Conservation (phyloP, 495 filamentous ascomycete genomes). For the Penicillium samsonianum region DNA sequence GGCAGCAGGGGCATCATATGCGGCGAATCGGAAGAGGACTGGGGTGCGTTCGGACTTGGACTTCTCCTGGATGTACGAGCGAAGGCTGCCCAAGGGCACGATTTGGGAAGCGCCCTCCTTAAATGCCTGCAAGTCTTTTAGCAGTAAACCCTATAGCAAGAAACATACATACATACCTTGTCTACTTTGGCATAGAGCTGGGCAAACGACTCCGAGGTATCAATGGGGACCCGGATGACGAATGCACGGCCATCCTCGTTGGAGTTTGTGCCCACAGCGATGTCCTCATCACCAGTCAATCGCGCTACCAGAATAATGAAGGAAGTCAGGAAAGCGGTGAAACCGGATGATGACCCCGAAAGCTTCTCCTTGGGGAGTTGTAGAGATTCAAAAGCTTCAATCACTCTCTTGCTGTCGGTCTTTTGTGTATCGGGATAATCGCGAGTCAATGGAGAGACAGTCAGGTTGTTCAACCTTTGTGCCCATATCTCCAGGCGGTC, state of each 20-base stretch:
- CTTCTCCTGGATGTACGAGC: constrained; percentile 48
- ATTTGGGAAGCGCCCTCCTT: constrained; percentile 47
- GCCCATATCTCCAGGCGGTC: constrained; percentile 53
- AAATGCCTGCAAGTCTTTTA: constrained; percentile 34
- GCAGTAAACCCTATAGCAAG: not conserved
- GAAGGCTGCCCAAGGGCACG: constrained; percentile 47
- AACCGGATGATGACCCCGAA: constrained; percentile 41
- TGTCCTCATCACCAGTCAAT: constrained; percentile 56
- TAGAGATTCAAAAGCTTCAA: constrained; percentile 53
- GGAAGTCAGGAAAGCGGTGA: constrained; percentile 49
- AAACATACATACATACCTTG: constrained; percentile 35
- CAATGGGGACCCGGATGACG: constrained; percentile 47
- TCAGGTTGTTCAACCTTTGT: constrained; percentile 49
- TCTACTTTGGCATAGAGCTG: constrained; percentile 49
- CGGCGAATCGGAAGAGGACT: constrained; percentile 49
- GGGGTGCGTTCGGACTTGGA: constrained; percentile 45
- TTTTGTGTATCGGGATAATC: constrained; percentile 50
- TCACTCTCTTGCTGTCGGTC: constrained; percentile 40
- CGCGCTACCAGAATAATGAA: constrained; percentile 51
- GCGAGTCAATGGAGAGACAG: constrained; percentile 51
- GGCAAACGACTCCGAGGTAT: constrained; percentile 41
- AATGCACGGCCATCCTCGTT: constrained; percentile 51
- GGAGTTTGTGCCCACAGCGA: constrained; percentile 49
- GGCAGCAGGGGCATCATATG: constrained; percentile 51
- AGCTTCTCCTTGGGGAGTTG: constrained; percentile 43